These are phyloP conservation scores for Sicyos edulis DNA, from an alignment of 306 rosid species.

Conservation along the genomic window DNA sequence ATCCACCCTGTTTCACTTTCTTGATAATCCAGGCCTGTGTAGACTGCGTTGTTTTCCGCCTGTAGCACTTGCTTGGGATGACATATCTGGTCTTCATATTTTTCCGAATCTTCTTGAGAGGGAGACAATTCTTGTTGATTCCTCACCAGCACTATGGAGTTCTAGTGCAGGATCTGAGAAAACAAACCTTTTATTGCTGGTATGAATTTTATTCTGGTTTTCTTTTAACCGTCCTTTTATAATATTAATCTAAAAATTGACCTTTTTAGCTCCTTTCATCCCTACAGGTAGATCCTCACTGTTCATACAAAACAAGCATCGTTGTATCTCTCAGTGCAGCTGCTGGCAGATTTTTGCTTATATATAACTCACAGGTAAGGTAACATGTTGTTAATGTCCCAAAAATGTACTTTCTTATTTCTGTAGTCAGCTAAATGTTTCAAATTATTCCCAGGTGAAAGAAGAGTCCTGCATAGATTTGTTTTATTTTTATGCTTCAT, in stretches of 20 bases:
- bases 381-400: slow-evolving; percentile 30
- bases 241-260: not conserved
- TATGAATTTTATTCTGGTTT: slow-evolving; percentile 26
- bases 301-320: slow-evolving; percentile 68
- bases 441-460: not conserved
- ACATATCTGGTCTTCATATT: slow-evolving; percentile 71
- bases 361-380: slow-evolving; percentile 60
- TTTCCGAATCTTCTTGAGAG: slow-evolving; percentile 59
- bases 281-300: slow-evolving; percentile 90
- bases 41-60: slow-evolving; percentile 96
- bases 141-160: slow-evolving; percentile 79
- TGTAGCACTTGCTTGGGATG: slow-evolving; percentile 91
- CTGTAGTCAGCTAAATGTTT: slow-evolving; percentile 6
- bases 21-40: slow-evolving; percentile 65
- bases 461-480: not conserved
- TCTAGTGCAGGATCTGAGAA: slow-evolving; percentile 56
- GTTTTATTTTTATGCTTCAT: not conserved
- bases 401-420: slow-evolving; percentile 14
- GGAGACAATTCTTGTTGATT: slow-evolving; percentile 75
- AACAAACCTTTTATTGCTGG: slow-evolving; percentile 78
- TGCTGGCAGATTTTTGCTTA: slow-evolving; percentile 74
- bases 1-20: slow-evolving; percentile 29
- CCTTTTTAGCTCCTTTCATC: slow-evolving; percentile 7
- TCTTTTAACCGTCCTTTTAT: slow-evolving; percentile 27
- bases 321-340: slow-evolving; percentile 55